Evolutionary conservation across 1,284 basidiomycete species (phyloP).

Genomic region (Caloboletus inedulis): DNA sequence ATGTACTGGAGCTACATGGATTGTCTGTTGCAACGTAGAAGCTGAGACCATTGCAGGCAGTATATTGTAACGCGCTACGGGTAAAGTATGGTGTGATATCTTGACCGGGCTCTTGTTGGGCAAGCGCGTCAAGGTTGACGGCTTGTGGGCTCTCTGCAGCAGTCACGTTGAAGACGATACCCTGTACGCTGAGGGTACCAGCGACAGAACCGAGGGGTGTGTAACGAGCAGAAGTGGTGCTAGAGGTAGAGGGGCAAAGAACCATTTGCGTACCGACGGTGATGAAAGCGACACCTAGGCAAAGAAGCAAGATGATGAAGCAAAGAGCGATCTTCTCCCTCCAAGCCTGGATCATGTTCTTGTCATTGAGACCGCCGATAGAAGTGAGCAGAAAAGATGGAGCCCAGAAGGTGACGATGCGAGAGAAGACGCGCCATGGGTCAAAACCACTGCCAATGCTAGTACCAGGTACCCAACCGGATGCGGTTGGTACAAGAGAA

Average conservation of each 20-base stretch:
- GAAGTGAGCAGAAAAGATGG: conserved; percentile 74
- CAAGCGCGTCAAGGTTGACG: conserved; percentile 61
- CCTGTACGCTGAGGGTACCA: conserved; percentile 75
- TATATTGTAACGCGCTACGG: conserved; percentile 62
- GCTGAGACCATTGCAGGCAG: conserved; percentile 57
- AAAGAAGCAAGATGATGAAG: conserved; percentile 78
- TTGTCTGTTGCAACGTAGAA: conserved; percentile 71
- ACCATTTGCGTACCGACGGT: conserved; percentile 94
- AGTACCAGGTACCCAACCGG: conserved; percentile 28
- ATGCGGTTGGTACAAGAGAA: conserved; percentile 39
- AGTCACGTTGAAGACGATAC: conserved; percentile 76
- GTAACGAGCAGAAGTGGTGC: conserved; percentile 63
- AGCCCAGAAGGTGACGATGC: conserved; percentile 88
- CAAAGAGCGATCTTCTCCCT: conserved; percentile 96
- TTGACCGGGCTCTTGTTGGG: conserved; percentile 63
- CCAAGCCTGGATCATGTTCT: conserved; percentile 86
- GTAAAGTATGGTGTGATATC: conserved; percentile 88
- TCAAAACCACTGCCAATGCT: conserved; percentile 49
- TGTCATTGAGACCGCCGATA: conserved; percentile 79
- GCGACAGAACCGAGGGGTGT: conserved; percentile 56
- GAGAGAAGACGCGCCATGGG: conserved; percentile 82
- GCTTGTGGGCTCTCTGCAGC: conserved; percentile 46
- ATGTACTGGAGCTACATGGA: conserved; percentile 58
- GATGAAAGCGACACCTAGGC: conserved; percentile 82
- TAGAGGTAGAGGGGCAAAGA: conserved; percentile 74